Evolutionary conservation across 768 basidiomycete genomes (phyloP).

Genomic region (Tylopilus cervinicoccineus): DNA sequence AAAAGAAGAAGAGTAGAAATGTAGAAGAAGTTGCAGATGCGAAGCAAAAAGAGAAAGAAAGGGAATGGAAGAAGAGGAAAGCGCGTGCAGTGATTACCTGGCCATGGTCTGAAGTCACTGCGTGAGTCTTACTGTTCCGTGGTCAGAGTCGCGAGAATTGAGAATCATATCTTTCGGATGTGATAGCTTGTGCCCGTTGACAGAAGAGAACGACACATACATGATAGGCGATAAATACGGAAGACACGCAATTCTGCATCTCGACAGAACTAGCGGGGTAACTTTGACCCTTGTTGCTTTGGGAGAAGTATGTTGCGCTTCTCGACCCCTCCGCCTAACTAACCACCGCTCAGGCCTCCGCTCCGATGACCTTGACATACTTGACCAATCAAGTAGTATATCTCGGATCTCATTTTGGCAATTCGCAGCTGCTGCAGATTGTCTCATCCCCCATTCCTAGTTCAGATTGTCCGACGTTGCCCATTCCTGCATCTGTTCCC

Average conservation of each 20-base stretch:
- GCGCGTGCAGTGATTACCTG: constrained; percentile 56
- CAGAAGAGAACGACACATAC: constrained; percentile 42
- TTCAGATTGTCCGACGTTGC: constrained; percentile 42
- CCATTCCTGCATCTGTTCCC: constrained; percentile 46
- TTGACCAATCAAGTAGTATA: constrained; percentile 68
- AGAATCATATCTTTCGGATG: not conserved
- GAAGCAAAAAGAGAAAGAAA: constrained; percentile 53
- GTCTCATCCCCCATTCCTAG: constrained; percentile 40
- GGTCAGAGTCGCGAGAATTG: not conserved
- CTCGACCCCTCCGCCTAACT: constrained; percentile 1
- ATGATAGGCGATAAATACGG: constrained; percentile 73
- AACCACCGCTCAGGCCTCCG: constrained; percentile 49
- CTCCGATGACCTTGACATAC: constrained; percentile 68
- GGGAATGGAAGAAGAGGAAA: constrained; percentile 51
- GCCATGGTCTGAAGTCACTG: constrained; percentile 72
- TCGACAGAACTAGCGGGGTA: constrained; percentile 39
- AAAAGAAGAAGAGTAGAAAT: constrained; percentile 46
- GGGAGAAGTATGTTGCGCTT: constrained; percentile 53
- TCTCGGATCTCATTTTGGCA: constrained; percentile 77
- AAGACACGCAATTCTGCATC: constrained; percentile 59
- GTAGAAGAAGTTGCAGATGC: constrained; percentile 41
- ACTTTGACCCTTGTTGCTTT: constrained; percentile 56
- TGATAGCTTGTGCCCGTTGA: constrained; percentile 50
- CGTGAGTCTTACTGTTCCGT: constrained; percentile 41
- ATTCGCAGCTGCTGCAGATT: constrained; percentile 74